A percentile compares a stretch with the other conserved stretches of the same genome.
Conservation (phyloP, 306 rosid species). For the Leucaena leucocephala region DNA sequence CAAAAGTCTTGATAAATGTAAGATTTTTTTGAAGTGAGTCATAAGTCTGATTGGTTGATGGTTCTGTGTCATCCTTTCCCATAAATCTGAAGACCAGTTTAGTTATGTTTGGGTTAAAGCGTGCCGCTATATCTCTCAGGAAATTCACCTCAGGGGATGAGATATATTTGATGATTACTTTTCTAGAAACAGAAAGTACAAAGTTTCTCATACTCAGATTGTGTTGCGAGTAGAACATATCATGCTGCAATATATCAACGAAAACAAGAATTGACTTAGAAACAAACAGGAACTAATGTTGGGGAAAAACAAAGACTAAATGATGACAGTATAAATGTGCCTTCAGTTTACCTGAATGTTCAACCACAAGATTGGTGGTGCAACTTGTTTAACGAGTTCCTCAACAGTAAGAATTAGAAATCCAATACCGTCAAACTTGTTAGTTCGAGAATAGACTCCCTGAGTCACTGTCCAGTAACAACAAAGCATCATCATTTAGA, state of each 20-base stretch:
- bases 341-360: constrained; percentile 65
- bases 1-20: constrained; percentile 69
- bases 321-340: constrained; percentile 8
- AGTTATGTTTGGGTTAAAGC: constrained; percentile 51
- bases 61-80: constrained; percentile 47
- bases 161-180: constrained; percentile 52
- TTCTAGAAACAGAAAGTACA: constrained; percentile 53
- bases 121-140: constrained; percentile 53
- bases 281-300: not conserved
- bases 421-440: constrained; percentile 46
- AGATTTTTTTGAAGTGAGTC: constrained; percentile 61
- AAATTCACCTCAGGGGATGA: constrained; percentile 86
- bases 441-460: constrained; percentile 49
- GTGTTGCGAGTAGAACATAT: constrained; percentile 61
- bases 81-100: constrained; percentile 69
- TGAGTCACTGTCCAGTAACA: constrained; percentile 59
- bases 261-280: constrained; percentile 22
- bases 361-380: constrained; percentile 65
- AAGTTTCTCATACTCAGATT: constrained; percentile 70
- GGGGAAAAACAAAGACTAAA: not conserved
- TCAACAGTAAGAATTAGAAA: constrained; percentile 48
- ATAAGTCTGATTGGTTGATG: constrained; percentile 69
- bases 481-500: constrained; percentile 28
- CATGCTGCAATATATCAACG: constrained; percentile 60
- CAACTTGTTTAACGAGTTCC: constrained; percentile 16